Percentiles rank a stretch among this genome's conserved stretches.
These are phyloP conservation scores for Lactuca saligna DNA, from an alignment of 129 eudicot genomes.

Conservation along the genomic window DNA sequence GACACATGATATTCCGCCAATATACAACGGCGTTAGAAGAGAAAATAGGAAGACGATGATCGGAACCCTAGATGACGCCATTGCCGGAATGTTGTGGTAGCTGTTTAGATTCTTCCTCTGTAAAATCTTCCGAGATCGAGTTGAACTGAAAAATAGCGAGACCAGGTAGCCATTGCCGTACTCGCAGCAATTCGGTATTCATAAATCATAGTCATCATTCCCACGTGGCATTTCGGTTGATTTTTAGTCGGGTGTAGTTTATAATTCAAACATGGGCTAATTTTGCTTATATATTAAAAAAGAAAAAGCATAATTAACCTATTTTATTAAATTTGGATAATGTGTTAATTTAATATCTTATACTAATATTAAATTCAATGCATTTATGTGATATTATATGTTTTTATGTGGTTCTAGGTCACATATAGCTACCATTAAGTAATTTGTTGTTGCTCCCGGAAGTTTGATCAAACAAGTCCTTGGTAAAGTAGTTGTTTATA, in stretches of 20 bases:
- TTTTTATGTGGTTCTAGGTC: too few relatives aligned
- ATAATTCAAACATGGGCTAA: background rate
- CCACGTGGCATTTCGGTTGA: background rate
- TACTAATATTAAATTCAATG: too few relatives aligned
- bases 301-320: background rate
- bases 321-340: background rate
- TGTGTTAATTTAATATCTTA: too few relatives aligned
- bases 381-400: too few relatives aligned
- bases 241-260: background rate
- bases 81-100: slow-evolving; percentile 8
- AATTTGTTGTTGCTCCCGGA: too few relatives aligned
- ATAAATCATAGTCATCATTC: background rate
- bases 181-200: background rate
- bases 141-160: slow-evolving; percentile 3
- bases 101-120: background rate
- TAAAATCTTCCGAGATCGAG: background rate
- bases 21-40: background rate
- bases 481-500: too few relatives aligned
- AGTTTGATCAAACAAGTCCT: too few relatives aligned
- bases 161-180: background rate
- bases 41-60: slow-evolving; percentile 22
- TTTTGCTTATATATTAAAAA: too few relatives aligned
- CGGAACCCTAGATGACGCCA: slow-evolving; percentile 33
- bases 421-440: too few relatives aligned
- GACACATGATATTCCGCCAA: slow-evolving; percentile 1